phyloP scores from a whole-genome alignment of 2,329 filamentous ascomycete genomes.

The Drechslerella dactyloides region DNA sequence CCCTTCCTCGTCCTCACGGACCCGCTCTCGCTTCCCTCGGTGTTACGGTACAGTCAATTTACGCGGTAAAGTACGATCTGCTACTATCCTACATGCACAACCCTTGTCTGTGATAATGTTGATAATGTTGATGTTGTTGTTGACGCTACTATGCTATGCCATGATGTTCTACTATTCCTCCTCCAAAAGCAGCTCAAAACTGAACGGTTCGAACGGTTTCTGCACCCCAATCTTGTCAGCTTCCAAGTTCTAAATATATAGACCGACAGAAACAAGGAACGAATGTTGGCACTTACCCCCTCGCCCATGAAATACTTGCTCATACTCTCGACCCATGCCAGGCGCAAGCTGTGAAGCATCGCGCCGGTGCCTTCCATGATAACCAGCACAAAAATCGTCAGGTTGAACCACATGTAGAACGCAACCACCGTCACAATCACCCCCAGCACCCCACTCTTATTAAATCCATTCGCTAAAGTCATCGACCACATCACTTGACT shows the following conservation, averaged over 20 bases:
- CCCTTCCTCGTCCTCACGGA: neutral
- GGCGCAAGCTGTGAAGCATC: constrained; percentile 88
- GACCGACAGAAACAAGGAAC: neutral
- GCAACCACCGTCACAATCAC: constrained; percentile 80
- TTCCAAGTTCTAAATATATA: neutral
- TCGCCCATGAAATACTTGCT: constrained; percentile 69
- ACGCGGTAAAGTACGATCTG: neutral
- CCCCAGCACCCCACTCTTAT: constrained; percentile 69
- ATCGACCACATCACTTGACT: constrained; percentile 95
- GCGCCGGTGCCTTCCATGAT: constrained; percentile 96
- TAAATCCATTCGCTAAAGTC: constrained; percentile 82
- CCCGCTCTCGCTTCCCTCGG: neutral
- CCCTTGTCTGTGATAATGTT: no score
- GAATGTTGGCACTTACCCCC: constrained; percentile 38
- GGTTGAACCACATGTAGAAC: constrained; percentile 88
- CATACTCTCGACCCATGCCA: constrained; percentile 98
- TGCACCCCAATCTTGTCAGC: constrained; percentile 12
- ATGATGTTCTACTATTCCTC: constrained; percentile 67
- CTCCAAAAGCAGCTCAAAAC: constrained; percentile 81
- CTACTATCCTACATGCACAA: no score
- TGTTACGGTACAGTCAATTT: neutral
- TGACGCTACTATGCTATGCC: neutral
- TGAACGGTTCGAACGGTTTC: constrained; percentile 85
- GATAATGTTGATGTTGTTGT: neutral
- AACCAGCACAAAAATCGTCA: constrained; percentile 80